Conservation (phyloP, 2,329 filamentous ascomycete species). For the Xylaria sp. region DNA sequence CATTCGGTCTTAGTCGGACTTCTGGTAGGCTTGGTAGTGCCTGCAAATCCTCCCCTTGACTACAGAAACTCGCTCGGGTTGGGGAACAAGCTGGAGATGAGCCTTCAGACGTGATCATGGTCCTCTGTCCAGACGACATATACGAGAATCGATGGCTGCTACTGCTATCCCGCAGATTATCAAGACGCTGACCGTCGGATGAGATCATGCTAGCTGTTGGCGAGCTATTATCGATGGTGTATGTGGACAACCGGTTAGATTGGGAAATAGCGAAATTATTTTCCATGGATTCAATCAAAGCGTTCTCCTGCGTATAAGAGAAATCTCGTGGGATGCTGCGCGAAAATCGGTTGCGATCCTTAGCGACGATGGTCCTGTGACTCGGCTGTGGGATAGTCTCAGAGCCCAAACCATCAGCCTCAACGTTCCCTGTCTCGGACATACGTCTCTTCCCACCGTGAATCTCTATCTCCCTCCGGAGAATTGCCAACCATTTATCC, state of each 20-base stretch:
- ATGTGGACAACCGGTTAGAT: slow-evolving; percentile 45
- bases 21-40: slow-evolving; percentile 39
- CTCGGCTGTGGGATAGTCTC: slow-evolving; percentile 48
- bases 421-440: slow-evolving; percentile 63
- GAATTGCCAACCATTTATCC: slow-evolving; percentile 73
- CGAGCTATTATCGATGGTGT: slow-evolving; percentile 60
- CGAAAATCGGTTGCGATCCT: slow-evolving; percentile 55
- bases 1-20: slow-evolving; percentile 56
- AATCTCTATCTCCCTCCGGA: slow-evolving; percentile 73
- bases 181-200: slow-evolving; percentile 63
- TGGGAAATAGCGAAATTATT: slow-evolving; percentile 38
- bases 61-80: slow-evolving; percentile 56
- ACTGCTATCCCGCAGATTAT: slow-evolving; percentile 57
- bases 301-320: slow-evolving; percentile 41
- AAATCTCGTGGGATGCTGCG: slow-evolving; percentile 46
- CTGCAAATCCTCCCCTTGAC: slow-evolving; percentile 43
- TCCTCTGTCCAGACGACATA: slow-evolving; percentile 66
- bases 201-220: slow-evolving; percentile 63
- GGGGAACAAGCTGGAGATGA: slow-evolving; percentile 66
- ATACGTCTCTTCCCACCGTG: slow-evolving; percentile 70
- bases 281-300: slow-evolving; percentile 34
- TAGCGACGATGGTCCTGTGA: slow-evolving; percentile 54
- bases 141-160: slow-evolving; percentile 63
- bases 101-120: slow-evolving; percentile 62
- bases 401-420: slow-evolving; percentile 46